Conservation (phyloP, 495 filamentous ascomycete species). For the Penicillium subrubescens region DNA sequence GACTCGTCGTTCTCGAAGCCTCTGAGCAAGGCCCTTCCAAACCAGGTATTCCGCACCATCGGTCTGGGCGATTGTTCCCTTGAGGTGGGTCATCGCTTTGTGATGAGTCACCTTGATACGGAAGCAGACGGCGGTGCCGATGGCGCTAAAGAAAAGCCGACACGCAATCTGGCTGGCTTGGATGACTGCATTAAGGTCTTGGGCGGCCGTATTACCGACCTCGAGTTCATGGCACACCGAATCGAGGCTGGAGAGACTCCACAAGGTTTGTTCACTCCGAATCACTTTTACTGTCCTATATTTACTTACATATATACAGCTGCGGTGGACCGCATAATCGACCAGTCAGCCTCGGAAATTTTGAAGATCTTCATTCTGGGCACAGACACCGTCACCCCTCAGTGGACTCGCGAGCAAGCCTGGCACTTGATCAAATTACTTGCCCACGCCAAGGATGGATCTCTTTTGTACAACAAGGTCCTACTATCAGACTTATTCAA, state of each 20-base stretch:
- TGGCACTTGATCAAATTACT: slow-evolving; percentile 85
- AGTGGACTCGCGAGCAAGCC: slow-evolving; percentile 82
- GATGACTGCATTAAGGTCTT: slow-evolving; percentile 80
- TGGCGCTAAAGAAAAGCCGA: slow-evolving; percentile 37
- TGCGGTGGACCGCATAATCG: slow-evolving; percentile 87
- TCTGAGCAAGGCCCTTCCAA: slow-evolving; percentile 82
- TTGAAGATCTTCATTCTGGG: slow-evolving; percentile 87
- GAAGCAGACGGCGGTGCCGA: slow-evolving; percentile 44
- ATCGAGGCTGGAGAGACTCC: slow-evolving; percentile 89
- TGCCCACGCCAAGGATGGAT: slow-evolving; percentile 52
- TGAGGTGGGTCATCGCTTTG: slow-evolving; percentile 83
- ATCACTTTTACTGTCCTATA: not conserved
- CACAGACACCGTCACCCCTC: slow-evolving; percentile 37
- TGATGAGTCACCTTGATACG: slow-evolving; percentile 76
- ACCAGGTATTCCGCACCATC: slow-evolving; percentile 86
- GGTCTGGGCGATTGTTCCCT: slow-evolving; percentile 82
- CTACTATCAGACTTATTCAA: slow-evolving; percentile 75
- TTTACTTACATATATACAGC: slow-evolving; percentile 41
- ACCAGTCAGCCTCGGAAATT: slow-evolving; percentile 85
- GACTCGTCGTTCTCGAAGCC: slow-evolving; percentile 89
- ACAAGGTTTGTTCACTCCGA: slow-evolving; percentile 41
- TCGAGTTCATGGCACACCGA: slow-evolving; percentile 88
- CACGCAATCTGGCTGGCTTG: slow-evolving; percentile 60
- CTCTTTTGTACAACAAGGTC: slow-evolving; percentile 78
- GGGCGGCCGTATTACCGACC: slow-evolving; percentile 88